Percentiles rank a stretch among this genome's conserved stretches.
These are phyloP conservation scores for Fraxinus sp. DNA, from an alignment of 305 asterid species.

Conservation along the genomic window DNA sequence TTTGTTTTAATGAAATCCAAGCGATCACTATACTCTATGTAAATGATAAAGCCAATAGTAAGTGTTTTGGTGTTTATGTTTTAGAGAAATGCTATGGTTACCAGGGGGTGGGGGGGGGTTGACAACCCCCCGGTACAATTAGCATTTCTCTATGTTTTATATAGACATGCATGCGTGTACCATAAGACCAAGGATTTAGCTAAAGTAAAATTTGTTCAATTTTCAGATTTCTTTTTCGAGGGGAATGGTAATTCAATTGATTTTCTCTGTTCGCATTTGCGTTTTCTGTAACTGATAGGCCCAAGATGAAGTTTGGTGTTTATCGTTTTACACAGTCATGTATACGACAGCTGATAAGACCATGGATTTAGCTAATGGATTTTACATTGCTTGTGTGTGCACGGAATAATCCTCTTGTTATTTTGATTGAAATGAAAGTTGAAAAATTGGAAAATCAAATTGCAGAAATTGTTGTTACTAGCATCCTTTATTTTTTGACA, in stretches of 20 bases:
- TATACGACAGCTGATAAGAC: slow-evolving; percentile 11
- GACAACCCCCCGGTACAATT: too few relatives aligned
- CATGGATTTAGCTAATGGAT: slow-evolving; percentile 19
- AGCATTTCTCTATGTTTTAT: too few relatives aligned
- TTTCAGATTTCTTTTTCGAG: neutral
- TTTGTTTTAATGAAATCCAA: neutral
- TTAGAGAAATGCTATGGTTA: neutral
- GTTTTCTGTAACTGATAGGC: neutral
- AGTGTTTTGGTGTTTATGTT: neutral
- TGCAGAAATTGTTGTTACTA: neutral
- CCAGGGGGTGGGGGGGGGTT: too few relatives aligned
- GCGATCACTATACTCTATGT: neutral
- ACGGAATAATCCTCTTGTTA: neutral
- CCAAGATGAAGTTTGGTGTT: neutral
- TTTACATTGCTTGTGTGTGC: slow-evolving; percentile 1
- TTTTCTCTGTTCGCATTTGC: neutral
- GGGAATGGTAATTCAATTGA: slow-evolving; percentile 20
- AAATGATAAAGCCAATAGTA: neutral
- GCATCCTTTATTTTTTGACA: neutral
- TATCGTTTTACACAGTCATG: slow-evolving; percentile 21
- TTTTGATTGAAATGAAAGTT: neutral
- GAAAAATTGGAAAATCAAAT: neutral
- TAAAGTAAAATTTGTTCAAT: neutral
- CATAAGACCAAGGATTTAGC: neutral
- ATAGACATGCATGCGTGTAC: neutral